Conservation (phyloP, 306 rosid genomes). For the Lathyrus tuberosus region DNA sequence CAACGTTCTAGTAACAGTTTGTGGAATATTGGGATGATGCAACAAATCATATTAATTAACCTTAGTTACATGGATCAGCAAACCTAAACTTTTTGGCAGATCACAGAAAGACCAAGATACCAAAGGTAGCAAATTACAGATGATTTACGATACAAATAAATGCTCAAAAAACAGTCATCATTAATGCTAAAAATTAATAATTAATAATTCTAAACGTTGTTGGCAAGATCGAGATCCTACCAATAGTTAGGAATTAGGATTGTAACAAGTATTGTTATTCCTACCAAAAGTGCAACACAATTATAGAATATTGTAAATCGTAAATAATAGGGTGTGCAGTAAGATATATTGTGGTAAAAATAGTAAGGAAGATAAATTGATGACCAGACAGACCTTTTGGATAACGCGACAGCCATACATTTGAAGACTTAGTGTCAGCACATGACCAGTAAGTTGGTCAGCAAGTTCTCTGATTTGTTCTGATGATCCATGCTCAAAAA, state of each 20-base stretch:
- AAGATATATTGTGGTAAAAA: conserved; percentile 9
- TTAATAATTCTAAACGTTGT: background rate
- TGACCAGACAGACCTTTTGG: conserved; percentile 78
- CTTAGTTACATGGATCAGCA: background rate
- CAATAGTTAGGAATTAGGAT: background rate
- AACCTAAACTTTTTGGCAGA: background rate
- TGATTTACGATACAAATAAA: conserved; percentile 1
- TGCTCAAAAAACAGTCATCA: background rate
- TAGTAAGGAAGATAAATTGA: conserved; percentile 29
- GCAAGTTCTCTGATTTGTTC: conserved; percentile 88
- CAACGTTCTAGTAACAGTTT: background rate
- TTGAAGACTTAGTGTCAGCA: conserved; percentile 90
- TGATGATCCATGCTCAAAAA: conserved; percentile 89
- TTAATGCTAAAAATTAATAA: background rate
- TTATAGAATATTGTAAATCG: conserved; percentile 28
- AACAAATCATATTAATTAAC: conserved; percentile 17
- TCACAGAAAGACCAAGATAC: background rate
- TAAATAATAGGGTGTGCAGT: background rate
- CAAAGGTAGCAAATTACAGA: background rate
- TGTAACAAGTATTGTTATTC: background rate
- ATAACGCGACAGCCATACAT: conserved; percentile 99
- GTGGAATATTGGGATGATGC: conserved; percentile 2
- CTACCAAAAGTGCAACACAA: background rate
- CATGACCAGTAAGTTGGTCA: conserved; percentile 80
- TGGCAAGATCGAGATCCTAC: background rate